Base-by-base conservation (phyloP, 495 filamentous ascomycete species). In the Poronia punctata region DNA sequence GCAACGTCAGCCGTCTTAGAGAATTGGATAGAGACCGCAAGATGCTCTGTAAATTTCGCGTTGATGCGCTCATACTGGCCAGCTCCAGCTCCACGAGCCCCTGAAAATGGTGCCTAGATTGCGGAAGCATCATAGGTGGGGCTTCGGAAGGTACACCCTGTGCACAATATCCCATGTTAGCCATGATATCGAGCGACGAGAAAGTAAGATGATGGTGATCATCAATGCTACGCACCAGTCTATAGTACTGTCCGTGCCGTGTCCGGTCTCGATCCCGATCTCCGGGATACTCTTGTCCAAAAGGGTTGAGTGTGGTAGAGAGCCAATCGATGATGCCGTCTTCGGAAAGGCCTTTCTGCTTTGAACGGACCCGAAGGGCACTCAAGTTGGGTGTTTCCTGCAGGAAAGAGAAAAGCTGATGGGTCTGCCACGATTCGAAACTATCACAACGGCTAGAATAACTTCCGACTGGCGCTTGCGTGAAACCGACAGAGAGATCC, bases 301-400 rank as follows among this genome's bases (percentile, higher is more conserved):
- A 40, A 25, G 38, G 15, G 27, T 50, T 38, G 3, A 36, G 31
- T 28, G 47, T 21, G 3, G 35, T 16, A 26, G 45, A 48, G 18
- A 56, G 43, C 52, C 48, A 52, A 4, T 39, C 38, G 27, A 56
- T 41, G 8, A 52, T 45, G 3, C 52, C 52, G 11, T 49, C 49
- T 17, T 26, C 27, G 3, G 47, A 3, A 20, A 49, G 49, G 9
- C 52, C 45, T 0, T 32, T 12, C 2, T 46, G 45, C 33, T 42
- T 49, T 1, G 48, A 46, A 25, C 18, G 18, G 3, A 56, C 36
- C 7, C 52, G 35, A 19, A 56, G 45, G n/a, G 28, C 35, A 6
- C 32, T 29, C 1, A 56, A 39, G 32, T 56, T 56, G 1, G 52
- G 48, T 15, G 49, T 56, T 5, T 38, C 22, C 18, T 52, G 45